Conservation (phyloP, 306 rosid genomes). For the Corylus heterophylla region DNA sequence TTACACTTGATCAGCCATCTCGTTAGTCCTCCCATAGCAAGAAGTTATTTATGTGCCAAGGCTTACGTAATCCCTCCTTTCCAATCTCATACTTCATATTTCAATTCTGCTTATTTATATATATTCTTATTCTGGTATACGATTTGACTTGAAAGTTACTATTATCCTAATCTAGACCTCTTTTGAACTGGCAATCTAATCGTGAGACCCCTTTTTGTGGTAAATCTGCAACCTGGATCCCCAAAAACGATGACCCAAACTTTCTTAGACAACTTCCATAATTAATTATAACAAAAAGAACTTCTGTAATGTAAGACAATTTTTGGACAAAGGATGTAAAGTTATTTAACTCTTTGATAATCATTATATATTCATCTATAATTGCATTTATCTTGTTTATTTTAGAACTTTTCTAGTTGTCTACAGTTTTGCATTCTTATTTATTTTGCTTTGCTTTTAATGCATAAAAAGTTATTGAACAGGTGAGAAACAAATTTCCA, state of each 20-base stretch:
- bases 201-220: not conserved
- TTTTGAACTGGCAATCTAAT: not conserved
- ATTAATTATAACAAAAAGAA: not conserved
- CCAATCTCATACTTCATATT: not conserved
- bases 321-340: not conserved
- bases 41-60: not conserved
- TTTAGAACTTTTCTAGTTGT: not conserved
- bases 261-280: not conserved
- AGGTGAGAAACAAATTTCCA: not conserved
- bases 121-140: not conserved
- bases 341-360: not conserved
- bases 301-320: not conserved
- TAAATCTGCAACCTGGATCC: not conserved
- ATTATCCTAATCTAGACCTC: not conserved
- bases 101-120: not conserved
- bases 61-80: not conserved
- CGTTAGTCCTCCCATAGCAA: not conserved
- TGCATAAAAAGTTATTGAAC: not conserved
- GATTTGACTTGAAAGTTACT: not conserved
- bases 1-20: not conserved
- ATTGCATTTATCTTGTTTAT: not conserved
- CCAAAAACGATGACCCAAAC: not conserved
- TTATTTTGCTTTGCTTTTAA: not conserved
- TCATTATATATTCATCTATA: not conserved
- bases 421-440: slow-evolving; percentile 5